phyloP scores from a whole-genome alignment of 1,284 basidiomycete genomes.

The Leccinum huronense region DNA sequence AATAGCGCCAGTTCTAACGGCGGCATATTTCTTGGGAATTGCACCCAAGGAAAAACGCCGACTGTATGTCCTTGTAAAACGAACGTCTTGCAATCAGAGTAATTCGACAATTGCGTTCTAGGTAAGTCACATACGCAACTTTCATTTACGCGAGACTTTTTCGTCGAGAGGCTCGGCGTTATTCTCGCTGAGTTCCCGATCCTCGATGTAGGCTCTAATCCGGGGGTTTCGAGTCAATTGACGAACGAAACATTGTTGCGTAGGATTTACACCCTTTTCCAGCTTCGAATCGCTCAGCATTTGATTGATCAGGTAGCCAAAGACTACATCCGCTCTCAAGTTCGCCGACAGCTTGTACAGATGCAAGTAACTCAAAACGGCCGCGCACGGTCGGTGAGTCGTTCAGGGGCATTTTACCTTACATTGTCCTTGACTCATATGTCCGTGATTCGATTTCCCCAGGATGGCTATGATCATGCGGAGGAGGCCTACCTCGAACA shows the following conservation, averaged over 20 bases:
- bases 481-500: conserved; percentile 96
- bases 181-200: conserved; percentile 97
- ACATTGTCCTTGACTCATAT: conserved; percentile 1
- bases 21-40: conserved; percentile 94
- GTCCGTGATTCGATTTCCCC: conserved; percentile 2
- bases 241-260: conserved; percentile 13
- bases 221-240: neutral
- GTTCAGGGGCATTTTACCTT: neutral
- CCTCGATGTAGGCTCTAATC: conserved; percentile 71
- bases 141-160: conserved; percentile 99
- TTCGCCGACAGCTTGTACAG: conserved; percentile 95
- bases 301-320: conserved; percentile 95
- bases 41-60: conserved; percentile 97
- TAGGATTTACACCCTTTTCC: conserved; percentile 95
- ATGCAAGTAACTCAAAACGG: conserved; percentile 95
- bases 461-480: conserved; percentile 98
- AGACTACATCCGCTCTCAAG: conserved; percentile 92
- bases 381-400: conserved; percentile 86
- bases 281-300: conserved; percentile 90
- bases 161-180: conserved; percentile 93
- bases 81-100: conserved; percentile 5
- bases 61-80: conserved; percentile 55
- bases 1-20: conserved; percentile 96
- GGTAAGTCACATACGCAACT: conserved; percentile 89
- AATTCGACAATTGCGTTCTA: conserved; percentile 30